Conservation (phyloP, 2,329 filamentous ascomycete species). For the Drechslerella coelobrocha region DNA sequence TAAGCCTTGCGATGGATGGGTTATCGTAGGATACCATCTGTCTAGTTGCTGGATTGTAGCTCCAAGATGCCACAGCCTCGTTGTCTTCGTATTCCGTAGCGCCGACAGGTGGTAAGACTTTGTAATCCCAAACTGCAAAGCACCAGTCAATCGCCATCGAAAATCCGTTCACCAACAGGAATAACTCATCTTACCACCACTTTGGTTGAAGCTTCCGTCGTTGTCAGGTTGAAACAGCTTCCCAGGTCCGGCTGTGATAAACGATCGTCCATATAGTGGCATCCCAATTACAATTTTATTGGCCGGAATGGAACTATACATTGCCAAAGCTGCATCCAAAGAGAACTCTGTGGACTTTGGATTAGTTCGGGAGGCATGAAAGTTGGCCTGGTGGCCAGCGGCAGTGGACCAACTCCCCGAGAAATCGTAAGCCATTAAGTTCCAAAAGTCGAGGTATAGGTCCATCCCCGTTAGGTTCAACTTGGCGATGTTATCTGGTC, state of each 20-base stretch:
- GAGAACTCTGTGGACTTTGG: slow-evolving; percentile 77
- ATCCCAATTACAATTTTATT: slow-evolving; percentile 86
- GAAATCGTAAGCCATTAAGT: slow-evolving; percentile 86
- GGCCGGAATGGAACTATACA: slow-evolving; percentile 73
- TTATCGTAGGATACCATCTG: slow-evolving; percentile 83
- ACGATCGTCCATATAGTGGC: slow-evolving; percentile 89
- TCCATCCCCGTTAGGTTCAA: slow-evolving; percentile 71
- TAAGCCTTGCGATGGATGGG: slow-evolving; percentile 69
- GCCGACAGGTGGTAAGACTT: slow-evolving; percentile 75
- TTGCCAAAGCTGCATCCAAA: slow-evolving; percentile 72
- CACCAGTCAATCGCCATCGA: slow-evolving; percentile 70
- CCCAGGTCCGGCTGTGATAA: slow-evolving; percentile 73
- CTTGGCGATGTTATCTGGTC: slow-evolving; percentile 66
- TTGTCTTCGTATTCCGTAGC: slow-evolving; percentile 65
- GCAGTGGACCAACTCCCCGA: slow-evolving; percentile 78
- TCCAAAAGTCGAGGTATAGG: slow-evolving; percentile 73
- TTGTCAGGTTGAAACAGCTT: slow-evolving; percentile 56
- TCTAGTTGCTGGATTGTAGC: slow-evolving; percentile 69
- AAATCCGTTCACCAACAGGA: neutral
- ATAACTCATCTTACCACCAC: slow-evolving; percentile 72
- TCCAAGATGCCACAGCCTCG: slow-evolving; percentile 74
- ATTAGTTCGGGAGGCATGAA: slow-evolving; percentile 67
- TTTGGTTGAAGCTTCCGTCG: slow-evolving; percentile 69
- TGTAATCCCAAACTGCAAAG: slow-evolving; percentile 85
- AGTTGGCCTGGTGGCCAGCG: slow-evolving; percentile 81